phyloP scores from a whole-genome alignment of 768 basidiomycete species.

The Lactifluus volemus region DNA sequence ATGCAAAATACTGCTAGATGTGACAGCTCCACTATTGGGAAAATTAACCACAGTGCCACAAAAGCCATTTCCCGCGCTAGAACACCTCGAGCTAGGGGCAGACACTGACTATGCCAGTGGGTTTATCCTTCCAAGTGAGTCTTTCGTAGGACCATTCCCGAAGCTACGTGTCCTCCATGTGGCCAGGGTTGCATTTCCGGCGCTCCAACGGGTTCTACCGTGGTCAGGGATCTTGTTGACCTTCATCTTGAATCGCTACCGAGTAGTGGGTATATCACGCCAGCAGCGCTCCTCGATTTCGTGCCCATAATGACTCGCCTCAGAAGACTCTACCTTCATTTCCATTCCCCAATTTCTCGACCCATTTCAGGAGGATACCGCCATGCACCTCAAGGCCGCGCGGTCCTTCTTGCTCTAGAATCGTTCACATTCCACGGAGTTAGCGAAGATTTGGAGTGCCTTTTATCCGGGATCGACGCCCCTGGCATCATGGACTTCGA shows the following conservation, averaged over 20 bases:
- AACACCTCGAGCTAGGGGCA: background rate
- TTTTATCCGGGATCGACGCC: background rate
- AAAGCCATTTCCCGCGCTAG: background rate
- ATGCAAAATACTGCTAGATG: background rate
- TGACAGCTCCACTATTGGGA: background rate
- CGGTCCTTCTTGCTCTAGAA: background rate
- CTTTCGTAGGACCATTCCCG: background rate
- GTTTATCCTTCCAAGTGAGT: background rate
- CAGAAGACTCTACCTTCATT: background rate
- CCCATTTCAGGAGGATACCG: background rate
- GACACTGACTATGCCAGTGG: background rate
- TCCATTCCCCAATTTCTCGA: background rate
- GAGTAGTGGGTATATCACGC: background rate
- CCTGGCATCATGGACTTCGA: background rate
- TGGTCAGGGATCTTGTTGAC: background rate
- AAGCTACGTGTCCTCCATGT: background rate
- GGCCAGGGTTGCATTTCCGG: background rate
- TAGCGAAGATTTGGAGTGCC: background rate
- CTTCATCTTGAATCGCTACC: constrained; percentile 2
- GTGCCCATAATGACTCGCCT: background rate
- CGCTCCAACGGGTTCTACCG: background rate
- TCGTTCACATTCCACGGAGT: background rate
- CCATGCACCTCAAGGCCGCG: no score
- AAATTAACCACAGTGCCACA: background rate
- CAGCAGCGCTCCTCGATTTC: background rate